Evolutionary conservation across 192 early-diverging fungal genomes (phyloP), one percentile per base, ranked within the genome.

Genomic region (Backusella psychrophila): DNA sequence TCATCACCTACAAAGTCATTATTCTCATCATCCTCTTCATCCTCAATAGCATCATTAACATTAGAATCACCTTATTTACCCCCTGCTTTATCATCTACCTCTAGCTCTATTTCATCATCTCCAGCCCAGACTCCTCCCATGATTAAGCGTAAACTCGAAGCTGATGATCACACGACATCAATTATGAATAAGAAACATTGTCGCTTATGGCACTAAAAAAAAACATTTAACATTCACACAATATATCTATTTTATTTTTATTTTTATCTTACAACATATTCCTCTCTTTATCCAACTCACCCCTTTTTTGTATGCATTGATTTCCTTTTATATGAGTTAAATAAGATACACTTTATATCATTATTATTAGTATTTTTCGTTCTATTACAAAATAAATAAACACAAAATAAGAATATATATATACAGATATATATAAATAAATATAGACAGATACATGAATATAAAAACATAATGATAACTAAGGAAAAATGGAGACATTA

Each of bases 91-190:
- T 46, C 70, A 59, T 77, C 76, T 17, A 52, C 71, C 9, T 56
- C 76, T 6, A 77, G 76, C 33, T 77, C 76, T 3, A 77, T 38
- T 31, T 49, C 70, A 41, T 77, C 76, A 8, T 77, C 76, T n/a
- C 76, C 76, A 29, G 44, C 69, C 17, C 76, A 77, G 52, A 77
- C 76, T 15, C 76, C 76, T 65, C 71, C 76, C 26, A 63, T 63
- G 31, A 72, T 77, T 14, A 71, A 71, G 26, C 35, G 56, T 14
- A 63, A 63, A 29, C 26, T 59, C 21, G 56, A 59, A 59, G 56
- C 56, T 69, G 36, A 38, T 23, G 36, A 69, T 36, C 68, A 71
- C 41, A 23, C 21, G 56, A 59, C 56, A 41, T 71, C 41, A 31
- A 17, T 71, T 44, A 21, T 71, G 38, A 42, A 71, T 44, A 71